phyloP scores from a whole-genome alignment of 352 stramenopile species.

The Phytopythium montanum region DNA sequence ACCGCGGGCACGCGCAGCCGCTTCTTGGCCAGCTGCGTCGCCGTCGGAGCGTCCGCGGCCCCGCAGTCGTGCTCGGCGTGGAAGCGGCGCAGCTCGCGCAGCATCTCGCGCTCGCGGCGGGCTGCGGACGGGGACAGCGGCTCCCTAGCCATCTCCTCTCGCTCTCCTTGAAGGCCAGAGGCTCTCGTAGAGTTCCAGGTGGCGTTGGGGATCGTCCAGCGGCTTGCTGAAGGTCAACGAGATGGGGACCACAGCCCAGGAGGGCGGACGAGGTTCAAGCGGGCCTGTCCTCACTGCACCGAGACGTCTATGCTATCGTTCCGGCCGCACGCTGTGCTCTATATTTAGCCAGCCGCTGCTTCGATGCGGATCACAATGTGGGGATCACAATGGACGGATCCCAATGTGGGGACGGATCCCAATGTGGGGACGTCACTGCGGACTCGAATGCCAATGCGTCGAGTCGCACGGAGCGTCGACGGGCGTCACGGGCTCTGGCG shows the following conservation, averaged over 20 bases:
- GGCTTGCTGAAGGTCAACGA: neutral
- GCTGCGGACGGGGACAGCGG: conserved; percentile 14
- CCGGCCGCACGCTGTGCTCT: neutral
- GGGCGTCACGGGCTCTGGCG: neutral
- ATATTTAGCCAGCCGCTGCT: conserved; percentile 1
- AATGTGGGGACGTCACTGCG: too few species aligned
- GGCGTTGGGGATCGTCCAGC: neutral
- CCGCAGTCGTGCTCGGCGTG: conserved; percentile 34
- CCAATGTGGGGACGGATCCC: too few species aligned
- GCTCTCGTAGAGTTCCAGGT: conserved; percentile 6
- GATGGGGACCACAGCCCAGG: too few species aligned
- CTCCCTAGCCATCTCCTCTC: conserved; percentile 11
- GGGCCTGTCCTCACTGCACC: neutral
- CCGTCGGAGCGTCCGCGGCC: conserved; percentile 26
- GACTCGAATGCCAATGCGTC: too few species aligned
- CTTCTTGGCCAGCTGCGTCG: conserved; percentile 60
- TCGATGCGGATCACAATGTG: too few species aligned
- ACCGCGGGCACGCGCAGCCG: conserved; percentile 51
- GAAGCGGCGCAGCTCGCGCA: conserved; percentile 67
- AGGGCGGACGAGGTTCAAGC: too few species aligned
- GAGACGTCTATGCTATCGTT: neutral
- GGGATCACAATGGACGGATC: too few species aligned
- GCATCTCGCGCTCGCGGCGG: conserved; percentile 63
- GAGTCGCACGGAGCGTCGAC: too few species aligned
- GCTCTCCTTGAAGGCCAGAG: neutral